Evolutionary conservation across 805 yeast genomes (phyloP).

Genomic region (Danielia oregonensis): DNA sequence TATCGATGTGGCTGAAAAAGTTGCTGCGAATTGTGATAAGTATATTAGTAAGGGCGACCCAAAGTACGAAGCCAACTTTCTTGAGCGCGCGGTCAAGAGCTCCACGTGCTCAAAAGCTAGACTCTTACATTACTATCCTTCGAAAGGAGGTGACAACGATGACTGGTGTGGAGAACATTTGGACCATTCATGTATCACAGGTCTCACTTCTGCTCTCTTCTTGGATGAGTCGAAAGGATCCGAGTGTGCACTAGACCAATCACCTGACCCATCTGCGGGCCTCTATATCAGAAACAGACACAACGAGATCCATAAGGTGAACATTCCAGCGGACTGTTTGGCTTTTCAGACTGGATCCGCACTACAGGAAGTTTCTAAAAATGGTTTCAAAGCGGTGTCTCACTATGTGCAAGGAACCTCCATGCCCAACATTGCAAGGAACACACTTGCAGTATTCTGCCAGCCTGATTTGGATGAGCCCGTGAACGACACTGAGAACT

Average conservation of each 20-base stretch:
- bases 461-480: conserved; percentile 53
- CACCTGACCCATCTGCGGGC: conserved; percentile 47
- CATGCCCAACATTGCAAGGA: conserved; percentile 38
- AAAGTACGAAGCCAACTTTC: conserved; percentile 31
- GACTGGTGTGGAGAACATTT: conserved; percentile 63
- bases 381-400: conserved; percentile 53
- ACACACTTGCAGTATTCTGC: conserved; percentile 59
- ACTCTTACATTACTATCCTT: conserved; percentile 46
- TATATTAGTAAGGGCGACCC: conserved; percentile 29
- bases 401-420: conserved; percentile 50
- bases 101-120: conserved; percentile 59
- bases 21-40: conserved; percentile 53
- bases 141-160: conserved; percentile 15
- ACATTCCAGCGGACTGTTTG: conserved; percentile 50
- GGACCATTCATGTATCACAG: conserved; percentile 60
- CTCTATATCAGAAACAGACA: conserved; percentile 46
- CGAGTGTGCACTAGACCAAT: conserved; percentile 16
- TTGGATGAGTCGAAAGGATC: conserved; percentile 35
- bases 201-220: conserved; percentile 52
- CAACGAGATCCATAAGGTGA: conserved; percentile 45
- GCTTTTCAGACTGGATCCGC: conserved; percentile 64
- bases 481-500: conserved; percentile 43
- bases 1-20: conserved; percentile 44
- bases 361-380: conserved; percentile 46
- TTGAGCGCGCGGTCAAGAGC: conserved; percentile 42